A percentile compares a stretch with the other conserved stretches of the same genome.
Conservation (phyloP, 2,329 filamentous ascomycete species). For the Drechslerella dactyloides region DNA sequence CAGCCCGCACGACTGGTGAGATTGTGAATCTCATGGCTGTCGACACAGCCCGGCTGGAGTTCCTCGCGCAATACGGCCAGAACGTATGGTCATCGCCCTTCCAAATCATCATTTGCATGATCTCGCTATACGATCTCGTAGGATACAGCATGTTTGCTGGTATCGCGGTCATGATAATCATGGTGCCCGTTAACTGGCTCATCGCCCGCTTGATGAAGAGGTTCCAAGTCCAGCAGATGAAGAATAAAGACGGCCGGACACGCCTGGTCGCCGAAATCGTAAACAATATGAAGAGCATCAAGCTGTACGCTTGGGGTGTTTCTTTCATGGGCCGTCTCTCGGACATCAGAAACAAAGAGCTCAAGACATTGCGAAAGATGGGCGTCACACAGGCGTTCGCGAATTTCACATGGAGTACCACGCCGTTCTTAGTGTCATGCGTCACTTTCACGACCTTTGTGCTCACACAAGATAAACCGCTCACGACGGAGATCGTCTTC, state of each 20-base stretch:
- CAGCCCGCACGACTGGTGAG: constrained; percentile 89
- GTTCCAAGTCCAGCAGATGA: constrained; percentile 96
- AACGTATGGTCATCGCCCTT: constrained; percentile 97
- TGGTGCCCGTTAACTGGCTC: constrained; percentile 94
- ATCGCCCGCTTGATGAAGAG: constrained; percentile 93
- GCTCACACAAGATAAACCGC: constrained; percentile 75
- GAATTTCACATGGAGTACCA: constrained; percentile 98
- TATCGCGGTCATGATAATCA: constrained; percentile 91
- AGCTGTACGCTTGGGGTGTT: constrained; percentile 95
- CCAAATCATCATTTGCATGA: constrained; percentile 94
- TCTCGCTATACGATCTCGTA: constrained; percentile 92
- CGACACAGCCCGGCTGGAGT: constrained; percentile 88
- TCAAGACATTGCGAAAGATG: constrained; percentile 95
- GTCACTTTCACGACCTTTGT: constrained; percentile 96
- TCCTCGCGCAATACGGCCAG: constrained; percentile 87
- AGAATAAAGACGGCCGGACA: constrained; percentile 95
- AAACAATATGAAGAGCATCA: constrained; percentile 99
- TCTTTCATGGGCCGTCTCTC: constrained; percentile 98
- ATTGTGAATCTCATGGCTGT: constrained; percentile 99
- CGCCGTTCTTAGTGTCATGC: constrained; percentile 96
- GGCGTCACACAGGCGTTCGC: constrained; percentile 91
- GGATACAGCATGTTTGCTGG: constrained; percentile 95
- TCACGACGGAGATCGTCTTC: constrained; percentile 95
- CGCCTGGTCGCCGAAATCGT: constrained; percentile 95
- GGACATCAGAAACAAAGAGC: constrained; percentile 89